Percentiles rank a stretch among this genome's conserved stretches.
These are phyloP conservation scores for Xeromyces bisporus DNA, from an alignment of 495 filamentous ascomycete genomes.

Conservation along the genomic window DNA sequence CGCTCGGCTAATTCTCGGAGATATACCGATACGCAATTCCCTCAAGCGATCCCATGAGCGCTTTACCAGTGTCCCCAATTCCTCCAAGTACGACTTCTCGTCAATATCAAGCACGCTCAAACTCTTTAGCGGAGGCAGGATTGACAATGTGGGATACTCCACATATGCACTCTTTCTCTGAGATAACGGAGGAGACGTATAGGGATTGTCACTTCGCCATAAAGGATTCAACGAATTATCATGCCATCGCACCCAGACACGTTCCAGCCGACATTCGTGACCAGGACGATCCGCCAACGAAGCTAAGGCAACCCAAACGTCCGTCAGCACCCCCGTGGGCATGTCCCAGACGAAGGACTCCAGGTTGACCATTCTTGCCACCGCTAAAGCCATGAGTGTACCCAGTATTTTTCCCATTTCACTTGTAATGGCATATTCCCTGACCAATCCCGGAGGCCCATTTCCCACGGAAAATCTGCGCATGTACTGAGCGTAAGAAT, in stretches of 20 bases:
- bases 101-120: slow-evolving; percentile 80
- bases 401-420: slow-evolving; percentile 90
- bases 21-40: slow-evolving; percentile 69
- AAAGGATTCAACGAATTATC: slow-evolving; percentile 45
- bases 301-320: slow-evolving; percentile 71
- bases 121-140: slow-evolving; percentile 65
- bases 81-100: slow-evolving; percentile 72
- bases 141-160: slow-evolving; percentile 75
- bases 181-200: slow-evolving; percentile 6
- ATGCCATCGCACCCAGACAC: slow-evolving; percentile 82
- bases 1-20: slow-evolving; percentile 35
- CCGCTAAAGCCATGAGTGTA: slow-evolving; percentile 70
- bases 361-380: slow-evolving; percentile 73
- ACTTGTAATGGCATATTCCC: slow-evolving; percentile 75
- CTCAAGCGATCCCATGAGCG: slow-evolving; percentile 48
- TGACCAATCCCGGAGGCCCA: slow-evolving; percentile 66
- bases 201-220: slow-evolving; percentile 10
- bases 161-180: slow-evolving; percentile 34
- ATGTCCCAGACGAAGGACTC: slow-evolving; percentile 94
- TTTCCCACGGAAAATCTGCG: slow-evolving; percentile 85
- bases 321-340: slow-evolving; percentile 77
- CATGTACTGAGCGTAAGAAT: slow-evolving; percentile 71
- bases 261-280: slow-evolving; percentile 50
- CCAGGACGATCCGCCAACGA: slow-evolving; percentile 49
- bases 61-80: slow-evolving; percentile 69